Base-by-base conservation (phyloP, 2,329 filamentous ascomycete genomes). In the Cadophora sp. region DNA sequence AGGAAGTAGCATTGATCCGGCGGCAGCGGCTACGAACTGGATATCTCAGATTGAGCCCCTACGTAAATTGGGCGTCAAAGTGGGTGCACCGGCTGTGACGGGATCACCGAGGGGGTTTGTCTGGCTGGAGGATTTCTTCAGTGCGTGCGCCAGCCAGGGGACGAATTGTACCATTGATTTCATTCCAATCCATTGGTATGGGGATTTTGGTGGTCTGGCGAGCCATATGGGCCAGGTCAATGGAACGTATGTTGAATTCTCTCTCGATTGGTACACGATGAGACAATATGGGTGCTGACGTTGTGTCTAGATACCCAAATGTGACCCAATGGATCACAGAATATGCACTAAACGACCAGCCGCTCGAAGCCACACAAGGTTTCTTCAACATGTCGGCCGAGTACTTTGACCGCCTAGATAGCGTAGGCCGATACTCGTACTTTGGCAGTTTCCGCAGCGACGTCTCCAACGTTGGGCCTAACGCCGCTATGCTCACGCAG, bases 241-340 rank as follows among this genome's bases (percentile, higher is more conserved):
- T 55, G 74, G 55, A 50, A 66, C 74, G 64, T 80, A 77, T 62
- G 72, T 71, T 59, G n/a, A 59, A 50, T 11, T 43, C 24, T 53
- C 34, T 19, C 62, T 40, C 43, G 43, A 22, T 40, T 16, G 12
- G n/a, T 67, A 12, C 31, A n/a, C 27, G 14, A 5, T 43, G 43
- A 24, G 27, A 24, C 12, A 9, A 34, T 6, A 40, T 31, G 19
- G 37, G 31, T 27, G 64, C 68, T 70, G 40, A 69, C 62, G 40
- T 12, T n/a, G 37, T 16, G 26, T 55, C 11, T 14, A 70, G 68
- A 27, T 90, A 87, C 77, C 89, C 88, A 9, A 83, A 86, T 69
- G 81, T 83, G 40, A 83, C 85, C 3, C 87, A 94, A 69, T 95
- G 92, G 92, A 83, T 95, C 12, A 95, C 92, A 29, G 92, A 96